These are phyloP conservation scores for Stagonosporopsis cucurbitacearum DNA, from an alignment of 2,329 filamentous ascomycete species.

Conservation along the genomic window DNA sequence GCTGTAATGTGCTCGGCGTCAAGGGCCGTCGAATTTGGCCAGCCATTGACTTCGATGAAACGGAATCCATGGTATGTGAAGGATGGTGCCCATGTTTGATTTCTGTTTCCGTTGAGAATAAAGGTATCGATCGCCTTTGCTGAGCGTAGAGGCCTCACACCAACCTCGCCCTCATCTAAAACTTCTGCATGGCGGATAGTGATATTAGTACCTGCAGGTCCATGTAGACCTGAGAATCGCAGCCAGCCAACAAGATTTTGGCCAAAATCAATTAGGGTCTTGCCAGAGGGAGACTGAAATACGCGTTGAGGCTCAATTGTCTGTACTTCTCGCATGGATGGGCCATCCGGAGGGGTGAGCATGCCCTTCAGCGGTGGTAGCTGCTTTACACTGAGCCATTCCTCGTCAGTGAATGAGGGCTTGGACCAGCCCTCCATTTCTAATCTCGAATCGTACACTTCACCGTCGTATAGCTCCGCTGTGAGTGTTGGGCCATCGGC, in stretches of 20 bases:
- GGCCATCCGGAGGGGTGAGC: constrained; percentile 52
- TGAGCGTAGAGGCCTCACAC: constrained; percentile 52
- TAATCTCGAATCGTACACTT: constrained; percentile 56
- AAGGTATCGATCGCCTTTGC: constrained; percentile 53
- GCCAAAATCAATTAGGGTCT: constrained; percentile 62
- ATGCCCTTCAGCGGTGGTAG: constrained; percentile 39
- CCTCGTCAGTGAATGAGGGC: constrained; percentile 23
- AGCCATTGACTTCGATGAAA: constrained; percentile 48
- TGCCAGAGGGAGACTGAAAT: constrained; percentile 51
- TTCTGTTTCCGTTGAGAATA: constrained; percentile 30
- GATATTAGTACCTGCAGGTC: constrained; percentile 51
- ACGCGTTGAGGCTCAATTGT: constrained; percentile 35
- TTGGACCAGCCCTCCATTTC: constrained; percentile 33
- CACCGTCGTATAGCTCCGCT: constrained; percentile 61
- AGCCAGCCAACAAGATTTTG: constrained; percentile 65
- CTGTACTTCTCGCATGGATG: constrained; percentile 53
- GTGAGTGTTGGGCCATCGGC: constrained; percentile 44
- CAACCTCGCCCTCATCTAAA: constrained; percentile 57
- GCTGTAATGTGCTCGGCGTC: constrained; percentile 40
- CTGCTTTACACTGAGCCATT: constrained; percentile 44
- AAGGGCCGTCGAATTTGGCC: constrained; percentile 37
- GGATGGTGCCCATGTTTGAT: constrained; percentile 52
- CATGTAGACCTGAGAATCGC: constrained; percentile 46
- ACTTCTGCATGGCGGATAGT: constrained; percentile 63
- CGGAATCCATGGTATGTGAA: constrained; percentile 64